Evolutionary conservation across 2,329 filamentous ascomycete species (phyloP).

Genomic region (Periconia macrospinosa): DNA sequence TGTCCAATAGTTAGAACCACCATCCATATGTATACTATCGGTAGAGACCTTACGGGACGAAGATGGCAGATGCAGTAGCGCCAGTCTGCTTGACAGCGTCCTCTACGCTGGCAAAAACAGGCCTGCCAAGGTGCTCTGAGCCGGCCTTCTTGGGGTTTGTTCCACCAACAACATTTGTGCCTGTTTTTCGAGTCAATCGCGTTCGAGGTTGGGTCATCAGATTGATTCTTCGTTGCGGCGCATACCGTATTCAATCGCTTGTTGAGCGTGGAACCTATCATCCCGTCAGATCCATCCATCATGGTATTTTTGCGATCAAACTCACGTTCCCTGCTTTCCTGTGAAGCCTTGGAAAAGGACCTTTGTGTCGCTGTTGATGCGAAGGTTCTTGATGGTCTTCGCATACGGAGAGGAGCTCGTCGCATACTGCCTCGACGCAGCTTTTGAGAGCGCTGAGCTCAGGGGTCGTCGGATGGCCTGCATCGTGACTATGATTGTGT

Average conservation of each 20-base stretch:
- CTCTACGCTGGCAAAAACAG: slow-evolving; percentile 86
- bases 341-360: slow-evolving; percentile 98
- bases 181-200: slow-evolving; percentile 51
- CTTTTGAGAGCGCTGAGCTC: slow-evolving; percentile 68
- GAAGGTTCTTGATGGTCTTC: slow-evolving; percentile 67
- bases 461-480: slow-evolving; percentile 79
- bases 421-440: slow-evolving; percentile 75
- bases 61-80: slow-evolving; percentile 90
- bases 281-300: slow-evolving; percentile 15
- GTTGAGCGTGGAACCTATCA: slow-evolving; percentile 88
- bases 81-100: slow-evolving; percentile 90
- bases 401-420: slow-evolving; percentile 62
- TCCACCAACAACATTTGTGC: slow-evolving; percentile 95
- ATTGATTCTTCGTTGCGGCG: slow-evolving; percentile 19
- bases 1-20: slow-evolving; percentile 45
- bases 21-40: slow-evolving; percentile 1
- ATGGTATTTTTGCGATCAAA: slow-evolving; percentile 11
- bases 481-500: slow-evolving; percentile 60
- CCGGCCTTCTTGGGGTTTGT: slow-evolving; percentile 99
- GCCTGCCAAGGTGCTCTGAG: slow-evolving; percentile 81
- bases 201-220: slow-evolving; percentile 15
- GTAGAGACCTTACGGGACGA: slow-evolving; percentile 73
- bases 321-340: slow-evolving; percentile 84
- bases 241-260: slow-evolving; percentile 97
- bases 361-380: slow-evolving; percentile 91